Percentiles rank a stretch among this genome's conserved stretches.
These are phyloP conservation scores for Sporobolomyces pararoseus DNA, from an alignment of 768 basidiomycete genomes.

Conservation along the genomic window DNA sequence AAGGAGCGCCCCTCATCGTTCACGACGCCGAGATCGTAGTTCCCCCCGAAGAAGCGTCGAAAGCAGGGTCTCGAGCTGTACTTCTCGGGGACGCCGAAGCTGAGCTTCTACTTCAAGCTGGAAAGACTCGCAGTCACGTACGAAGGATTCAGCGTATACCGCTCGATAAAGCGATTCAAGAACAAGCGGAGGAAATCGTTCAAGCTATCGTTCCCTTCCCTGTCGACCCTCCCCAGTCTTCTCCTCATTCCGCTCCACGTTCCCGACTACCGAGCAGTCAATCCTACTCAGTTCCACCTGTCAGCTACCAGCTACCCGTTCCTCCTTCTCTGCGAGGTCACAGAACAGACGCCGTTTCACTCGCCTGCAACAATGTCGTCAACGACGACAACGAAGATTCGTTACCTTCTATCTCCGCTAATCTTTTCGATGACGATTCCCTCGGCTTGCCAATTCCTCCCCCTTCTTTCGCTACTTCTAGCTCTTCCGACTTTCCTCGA, in stretches of 20 bases:
- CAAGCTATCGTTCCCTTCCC: background rate
- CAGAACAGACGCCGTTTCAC: background rate
- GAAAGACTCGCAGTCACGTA: conserved; percentile 30
- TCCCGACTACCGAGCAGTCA: too few species aligned
- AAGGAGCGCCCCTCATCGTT: conserved; percentile 18
- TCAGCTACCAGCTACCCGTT: background rate
- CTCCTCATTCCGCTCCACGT: background rate
- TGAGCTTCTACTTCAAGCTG: conserved; percentile 41
- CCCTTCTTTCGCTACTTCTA: background rate
- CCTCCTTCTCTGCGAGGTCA: background rate
- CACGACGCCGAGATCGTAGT: conserved; percentile 16
- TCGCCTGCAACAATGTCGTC: too few species aligned
- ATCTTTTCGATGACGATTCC: too few species aligned
- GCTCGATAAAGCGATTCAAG: conserved; percentile 12
- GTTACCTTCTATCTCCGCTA: too few species aligned
- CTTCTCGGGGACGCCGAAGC: conserved; percentile 45
- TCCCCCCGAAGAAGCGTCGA: background rate
- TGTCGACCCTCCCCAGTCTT: background rate
- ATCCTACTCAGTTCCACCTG: background rate
- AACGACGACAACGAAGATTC: too few species aligned
- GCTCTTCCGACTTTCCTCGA: background rate
- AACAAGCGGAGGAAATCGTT: conserved; percentile 16
- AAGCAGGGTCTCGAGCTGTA: background rate
- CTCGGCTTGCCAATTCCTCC: too few species aligned
- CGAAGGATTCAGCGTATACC: conserved; percentile 26